Evolutionary conservation across 495 filamentous ascomycete genomes (phyloP).

Genomic region (Glonium stellatum): DNA sequence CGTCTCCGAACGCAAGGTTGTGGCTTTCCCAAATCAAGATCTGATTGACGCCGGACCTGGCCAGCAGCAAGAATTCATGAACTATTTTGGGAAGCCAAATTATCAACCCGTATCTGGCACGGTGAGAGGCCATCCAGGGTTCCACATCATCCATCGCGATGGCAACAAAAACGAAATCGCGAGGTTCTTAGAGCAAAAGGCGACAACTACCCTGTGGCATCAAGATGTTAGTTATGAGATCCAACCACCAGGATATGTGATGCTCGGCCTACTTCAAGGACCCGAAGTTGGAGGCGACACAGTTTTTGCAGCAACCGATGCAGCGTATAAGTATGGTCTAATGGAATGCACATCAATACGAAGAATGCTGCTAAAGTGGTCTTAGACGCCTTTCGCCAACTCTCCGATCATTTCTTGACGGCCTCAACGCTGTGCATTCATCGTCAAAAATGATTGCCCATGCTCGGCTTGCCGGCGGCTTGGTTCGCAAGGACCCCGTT

Average conservation of each 20-base stretch:
- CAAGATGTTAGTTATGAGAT: conserved; percentile 7
- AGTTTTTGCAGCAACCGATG: neutral
- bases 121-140: conserved; percentile 1
- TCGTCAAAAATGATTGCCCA: too few relatives aligned
- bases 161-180: neutral
- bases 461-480: neutral
- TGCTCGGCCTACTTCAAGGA: neutral
- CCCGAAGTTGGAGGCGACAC: conserved; percentile 9
- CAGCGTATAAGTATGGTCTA: conserved; percentile 2
- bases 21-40: conserved; percentile 44
- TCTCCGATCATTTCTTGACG: neutral
- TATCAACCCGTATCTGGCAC: neutral
- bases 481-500: neutral
- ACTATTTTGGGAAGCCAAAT: conserved; percentile 4
- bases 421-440: neutral
- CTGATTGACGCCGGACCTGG: conserved; percentile 35
- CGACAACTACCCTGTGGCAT: conserved; percentile 3
- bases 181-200: neutral
- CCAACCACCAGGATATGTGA: neutral
- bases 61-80: neutral
- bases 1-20: conserved; percentile 39
- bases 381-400: neutral
- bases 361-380: neutral
- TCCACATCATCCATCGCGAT: conserved; percentile 1
- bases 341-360: neutral